These are phyloP conservation scores for Komagataella ulmi DNA, from an alignment of 805 yeast genomes.

Conservation along the genomic window DNA sequence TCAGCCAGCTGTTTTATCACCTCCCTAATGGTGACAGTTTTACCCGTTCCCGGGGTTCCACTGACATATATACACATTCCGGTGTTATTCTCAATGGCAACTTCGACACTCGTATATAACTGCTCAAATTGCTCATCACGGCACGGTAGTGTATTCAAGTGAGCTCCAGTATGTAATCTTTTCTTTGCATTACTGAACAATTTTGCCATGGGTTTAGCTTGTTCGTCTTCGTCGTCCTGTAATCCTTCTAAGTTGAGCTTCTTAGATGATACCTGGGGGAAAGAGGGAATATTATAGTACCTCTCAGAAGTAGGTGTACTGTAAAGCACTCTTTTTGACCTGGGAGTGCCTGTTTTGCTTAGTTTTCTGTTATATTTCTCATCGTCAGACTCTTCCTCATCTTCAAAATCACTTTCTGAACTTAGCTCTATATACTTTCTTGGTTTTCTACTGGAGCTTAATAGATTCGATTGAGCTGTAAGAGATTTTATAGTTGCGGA, in stretches of 20 bases:
- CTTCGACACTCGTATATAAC: conserved; percentile 54
- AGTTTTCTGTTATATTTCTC: background rate
- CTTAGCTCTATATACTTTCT: background rate
- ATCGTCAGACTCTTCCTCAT: background rate
- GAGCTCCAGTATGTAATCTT: conserved; percentile 22
- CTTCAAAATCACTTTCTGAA: background rate
- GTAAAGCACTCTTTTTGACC: background rate
- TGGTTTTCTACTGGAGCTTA: background rate
- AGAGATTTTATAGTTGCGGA: conserved; percentile 12
- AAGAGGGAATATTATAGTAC: background rate
- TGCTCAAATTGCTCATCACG: conserved; percentile 73
- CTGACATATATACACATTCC: conserved; percentile 85
- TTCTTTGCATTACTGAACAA: conserved; percentile 23
- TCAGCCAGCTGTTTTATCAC: conserved; percentile 56
- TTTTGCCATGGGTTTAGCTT: conserved; percentile 8
- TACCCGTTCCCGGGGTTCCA: conserved; percentile 98
- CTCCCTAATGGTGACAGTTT: conserved; percentile 85
- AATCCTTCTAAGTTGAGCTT: conserved; percentile 4
- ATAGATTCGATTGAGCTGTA: background rate
- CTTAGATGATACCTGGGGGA: background rate
- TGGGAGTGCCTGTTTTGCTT: background rate
- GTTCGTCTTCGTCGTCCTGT: conserved; percentile 4
- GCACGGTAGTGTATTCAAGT: conserved; percentile 55
- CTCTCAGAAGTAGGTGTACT: background rate
- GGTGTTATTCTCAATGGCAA: conserved; percentile 52